phyloP scores from a whole-genome alignment of 331 rosid species.

The Spiraea crenata region DNA sequence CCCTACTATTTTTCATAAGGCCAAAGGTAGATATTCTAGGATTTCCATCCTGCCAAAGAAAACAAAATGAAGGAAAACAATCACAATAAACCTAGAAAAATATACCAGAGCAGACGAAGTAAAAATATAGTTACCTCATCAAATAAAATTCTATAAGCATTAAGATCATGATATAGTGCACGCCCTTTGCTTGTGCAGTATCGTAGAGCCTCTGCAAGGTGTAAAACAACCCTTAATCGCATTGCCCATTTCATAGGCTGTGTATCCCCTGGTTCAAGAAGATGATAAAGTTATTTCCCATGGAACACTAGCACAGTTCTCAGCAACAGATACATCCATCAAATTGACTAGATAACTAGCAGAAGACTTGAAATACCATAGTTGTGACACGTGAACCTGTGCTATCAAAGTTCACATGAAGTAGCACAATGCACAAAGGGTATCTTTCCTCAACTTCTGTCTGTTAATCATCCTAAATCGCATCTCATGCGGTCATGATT shows the following conservation, averaged over 20 bases:
- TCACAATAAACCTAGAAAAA: constrained; percentile 6
- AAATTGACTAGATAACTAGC: constrained; percentile 17
- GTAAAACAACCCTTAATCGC: constrained; percentile 80
- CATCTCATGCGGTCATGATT: background rate
- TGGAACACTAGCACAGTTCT: background rate
- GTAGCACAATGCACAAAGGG: background rate
- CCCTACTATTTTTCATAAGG: constrained; percentile 87
- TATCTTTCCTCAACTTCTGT: background rate
- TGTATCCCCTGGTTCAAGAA: constrained; percentile 59
- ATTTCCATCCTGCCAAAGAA: constrained; percentile 72
- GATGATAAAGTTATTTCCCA: constrained; percentile 27
- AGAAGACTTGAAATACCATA: no score
- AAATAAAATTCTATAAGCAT: constrained; percentile 79
- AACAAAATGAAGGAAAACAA: constrained; percentile 15
- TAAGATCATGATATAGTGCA: constrained; percentile 78
- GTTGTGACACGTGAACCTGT: background rate
- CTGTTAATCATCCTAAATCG: background rate
- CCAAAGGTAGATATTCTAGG: constrained; percentile 81
- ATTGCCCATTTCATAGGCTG: constrained; percentile 92
- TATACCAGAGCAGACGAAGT: constrained; percentile 2
- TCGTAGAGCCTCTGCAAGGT: constrained; percentile 87
- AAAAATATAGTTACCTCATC: constrained; percentile 54
- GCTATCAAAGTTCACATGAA: background rate
- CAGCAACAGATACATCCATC: background rate
- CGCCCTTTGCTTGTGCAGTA: constrained; percentile 85